A percentile compares a stretch with the other conserved stretches of the same genome.
Evolutionary conservation across 2,329 filamentous ascomycete genomes (phyloP).

Genomic region (Colletotrichum orchidophilum): DNA sequence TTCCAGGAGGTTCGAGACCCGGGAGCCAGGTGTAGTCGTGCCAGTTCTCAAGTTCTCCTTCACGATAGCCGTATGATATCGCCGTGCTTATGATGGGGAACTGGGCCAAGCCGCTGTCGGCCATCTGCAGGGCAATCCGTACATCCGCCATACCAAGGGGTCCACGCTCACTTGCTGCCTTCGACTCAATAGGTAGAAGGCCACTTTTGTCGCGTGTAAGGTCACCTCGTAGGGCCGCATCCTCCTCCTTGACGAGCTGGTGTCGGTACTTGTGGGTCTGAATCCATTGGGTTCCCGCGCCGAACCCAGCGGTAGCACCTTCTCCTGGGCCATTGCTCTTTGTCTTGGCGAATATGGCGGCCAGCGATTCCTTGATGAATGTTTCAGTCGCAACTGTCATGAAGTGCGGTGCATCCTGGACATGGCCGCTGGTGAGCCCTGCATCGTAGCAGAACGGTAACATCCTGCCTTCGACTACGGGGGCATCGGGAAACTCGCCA

Average conservation of each 20-base stretch:
- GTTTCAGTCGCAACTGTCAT: slow-evolving; percentile 73
- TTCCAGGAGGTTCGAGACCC: slow-evolving; percentile 12
- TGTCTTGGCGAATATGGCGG: slow-evolving; percentile 70
- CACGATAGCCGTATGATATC: slow-evolving; percentile 76
- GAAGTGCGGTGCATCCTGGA: slow-evolving; percentile 68
- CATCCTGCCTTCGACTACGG: slow-evolving; percentile 71
- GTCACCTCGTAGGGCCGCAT: slow-evolving; percentile 76
- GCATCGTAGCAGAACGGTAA: slow-evolving; percentile 75
- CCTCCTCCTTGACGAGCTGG: slow-evolving; percentile 80
- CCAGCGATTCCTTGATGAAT: slow-evolving; percentile 73
- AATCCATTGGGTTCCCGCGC: slow-evolving; percentile 74
- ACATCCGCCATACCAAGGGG: slow-evolving; percentile 83
- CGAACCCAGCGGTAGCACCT: slow-evolving; percentile 69
- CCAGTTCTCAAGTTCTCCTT: slow-evolving; percentile 78
- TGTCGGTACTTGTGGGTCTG: slow-evolving; percentile 82
- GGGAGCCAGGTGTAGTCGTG: slow-evolving; percentile 66
- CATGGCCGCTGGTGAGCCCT: slow-evolving; percentile 68
- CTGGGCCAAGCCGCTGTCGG: slow-evolving; percentile 78
- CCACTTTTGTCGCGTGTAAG: slow-evolving; percentile 79
- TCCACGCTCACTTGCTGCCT: slow-evolving; percentile 75
- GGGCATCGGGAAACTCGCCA: slow-evolving; percentile 74
- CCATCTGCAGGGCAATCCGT: slow-evolving; percentile 77
- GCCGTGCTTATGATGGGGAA: slow-evolving; percentile 80
- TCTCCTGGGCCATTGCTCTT: slow-evolving; percentile 72
- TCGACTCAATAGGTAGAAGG: slow-evolving; percentile 82